Evolutionary conservation across 768 basidiomycete species (phyloP), one percentile per base, ranked within the genome.

Genomic region (Naematelia aurantialba): DNA sequence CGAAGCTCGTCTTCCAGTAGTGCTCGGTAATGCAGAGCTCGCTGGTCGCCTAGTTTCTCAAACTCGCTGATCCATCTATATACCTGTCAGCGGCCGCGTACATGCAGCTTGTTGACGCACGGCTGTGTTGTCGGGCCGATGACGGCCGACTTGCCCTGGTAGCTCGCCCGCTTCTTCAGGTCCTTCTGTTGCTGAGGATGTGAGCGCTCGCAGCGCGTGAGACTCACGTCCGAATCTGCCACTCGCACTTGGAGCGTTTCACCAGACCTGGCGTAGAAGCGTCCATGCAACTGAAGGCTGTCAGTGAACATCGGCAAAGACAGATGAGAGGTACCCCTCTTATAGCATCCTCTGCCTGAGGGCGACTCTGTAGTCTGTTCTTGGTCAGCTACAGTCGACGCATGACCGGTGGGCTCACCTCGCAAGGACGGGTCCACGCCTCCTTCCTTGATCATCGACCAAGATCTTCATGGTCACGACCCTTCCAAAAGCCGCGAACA

Each of bases 171-270:
- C 17, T 39, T 39, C 34, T 39, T 39, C 34, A 39, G 17, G 34
- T 39, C 34, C 34, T 39, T 39, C 34, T 39, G 34, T 39, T 39
- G 34, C 34, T 39, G 34, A 39, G 17, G 34, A 17, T 8, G 34
- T 39, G 8, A 39, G 34, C 17, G 34, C 8, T 39, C 8, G 17
- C 34, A 39, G 17, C 8, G 17, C 34, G 34, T 8, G 34, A 17
- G 17, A 39, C 65, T 57, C 14, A 71, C 69, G 17, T 71, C 66
- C 3, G 64, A 66, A 45, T 71, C 69, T 5, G 69, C 66, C 34
- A 71, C 66, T 5, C 69, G 52, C 19, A 65, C 66, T 34, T 66
- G 64, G 2, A 71, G 44, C 19, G 31, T 54, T 22, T 61, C 58
- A 34, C 66, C 59, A 50, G 58, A 56, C 4, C 56, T 58, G 22